phyloP scores from a whole-genome alignment of 441 rosid genomes.

The Corymbia calophylla region DNA sequence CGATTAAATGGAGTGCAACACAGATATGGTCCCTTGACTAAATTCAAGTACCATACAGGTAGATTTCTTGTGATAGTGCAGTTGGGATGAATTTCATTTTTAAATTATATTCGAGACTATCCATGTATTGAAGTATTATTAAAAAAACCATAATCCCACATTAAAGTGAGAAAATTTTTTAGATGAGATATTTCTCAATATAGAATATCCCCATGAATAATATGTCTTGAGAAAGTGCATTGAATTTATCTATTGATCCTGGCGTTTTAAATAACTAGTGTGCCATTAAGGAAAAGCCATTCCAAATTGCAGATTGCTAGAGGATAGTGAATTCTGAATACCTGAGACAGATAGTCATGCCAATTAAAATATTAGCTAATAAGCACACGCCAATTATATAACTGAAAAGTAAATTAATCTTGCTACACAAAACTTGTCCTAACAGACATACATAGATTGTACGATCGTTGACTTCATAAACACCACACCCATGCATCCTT shows the following conservation, averaged over 20 bases:
- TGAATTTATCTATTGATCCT: not conserved
- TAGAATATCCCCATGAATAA: not conserved
- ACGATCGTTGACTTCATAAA: conserved; percentile 76
- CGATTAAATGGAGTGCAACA: not conserved
- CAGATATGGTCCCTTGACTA: not conserved
- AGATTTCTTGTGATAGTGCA: not conserved
- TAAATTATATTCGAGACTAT: not conserved
- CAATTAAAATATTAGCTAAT: not conserved
- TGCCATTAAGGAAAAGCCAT: not conserved
- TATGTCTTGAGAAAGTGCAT: not conserved
- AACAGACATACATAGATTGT: conserved; percentile 37
- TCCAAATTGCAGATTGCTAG: not conserved
- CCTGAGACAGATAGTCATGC: not conserved
- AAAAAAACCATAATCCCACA: not conserved
- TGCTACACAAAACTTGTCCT: not conserved
- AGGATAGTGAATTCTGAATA: not conserved
- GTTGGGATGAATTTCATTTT: not conserved
- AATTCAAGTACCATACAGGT: not conserved
- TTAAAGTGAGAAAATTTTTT: not conserved
- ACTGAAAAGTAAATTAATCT: not conserved
- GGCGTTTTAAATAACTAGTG: not conserved
- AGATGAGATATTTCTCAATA: not conserved
- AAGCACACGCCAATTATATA: not conserved
- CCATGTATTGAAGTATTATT: not conserved
- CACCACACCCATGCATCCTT: conserved; percentile 91